A percentile compares a stretch with the other conserved stretches of the same genome.
Conservation (phyloP, 1,284 basidiomycete genomes). For the Wallemia hederae region DNA sequence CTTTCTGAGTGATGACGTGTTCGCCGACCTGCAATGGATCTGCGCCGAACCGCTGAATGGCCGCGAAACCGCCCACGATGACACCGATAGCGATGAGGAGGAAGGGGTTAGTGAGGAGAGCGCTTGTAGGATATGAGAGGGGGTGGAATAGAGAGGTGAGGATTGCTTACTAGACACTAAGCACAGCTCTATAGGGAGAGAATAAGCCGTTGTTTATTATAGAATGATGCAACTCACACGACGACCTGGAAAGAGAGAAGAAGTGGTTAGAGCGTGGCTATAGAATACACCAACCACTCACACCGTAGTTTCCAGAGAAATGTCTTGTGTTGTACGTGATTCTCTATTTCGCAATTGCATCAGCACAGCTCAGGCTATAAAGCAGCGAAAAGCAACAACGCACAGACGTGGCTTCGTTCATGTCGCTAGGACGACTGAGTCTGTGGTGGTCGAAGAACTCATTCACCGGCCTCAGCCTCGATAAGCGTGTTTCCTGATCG, state of each 20-base stretch:
- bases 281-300: constrained; percentile 5
- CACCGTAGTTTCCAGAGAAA: constrained; percentile 28
- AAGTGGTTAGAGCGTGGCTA: background rate
- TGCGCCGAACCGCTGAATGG: constrained; percentile 77
- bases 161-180: background rate
- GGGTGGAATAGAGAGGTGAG: background rate
- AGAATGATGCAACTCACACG: background rate
- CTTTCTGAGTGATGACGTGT: constrained; percentile 39
- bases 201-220: too few species aligned
- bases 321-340: constrained; percentile 64
- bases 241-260: background rate
- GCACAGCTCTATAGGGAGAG: background rate
- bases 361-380: background rate
- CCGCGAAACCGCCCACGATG: constrained; percentile 67
- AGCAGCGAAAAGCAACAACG: constrained; percentile 5
- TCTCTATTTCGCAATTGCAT: constrained; percentile 22
- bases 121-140: constrained; percentile 7
- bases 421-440: constrained; percentile 36
- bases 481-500: background rate
- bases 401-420: constrained; percentile 24
- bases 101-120: constrained; percentile 36
- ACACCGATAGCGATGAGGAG: constrained; percentile 62
- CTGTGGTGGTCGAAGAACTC: constrained; percentile 49
- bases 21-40: constrained; percentile 50
- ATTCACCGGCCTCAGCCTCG: background rate